These are phyloP conservation scores for Phialocephala sp. DNA, from an alignment of 2,329 filamentous ascomycete genomes.

Conservation along the genomic window DNA sequence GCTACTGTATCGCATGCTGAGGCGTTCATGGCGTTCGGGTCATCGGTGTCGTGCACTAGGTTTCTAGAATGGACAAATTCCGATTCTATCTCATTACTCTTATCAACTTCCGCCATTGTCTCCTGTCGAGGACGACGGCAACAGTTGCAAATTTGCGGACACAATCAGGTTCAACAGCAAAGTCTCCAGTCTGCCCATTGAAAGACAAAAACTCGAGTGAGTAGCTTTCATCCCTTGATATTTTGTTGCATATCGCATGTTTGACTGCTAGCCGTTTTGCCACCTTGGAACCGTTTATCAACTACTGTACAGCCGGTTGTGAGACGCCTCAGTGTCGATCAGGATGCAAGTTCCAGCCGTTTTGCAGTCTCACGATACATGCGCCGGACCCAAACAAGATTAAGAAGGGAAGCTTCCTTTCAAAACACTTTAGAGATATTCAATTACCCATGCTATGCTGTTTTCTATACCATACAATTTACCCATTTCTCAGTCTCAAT, in stretches of 20 bases:
- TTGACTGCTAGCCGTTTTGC: constrained; percentile 6
- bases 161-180: background rate
- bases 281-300: constrained; percentile 1
- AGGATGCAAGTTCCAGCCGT: background rate
- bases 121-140: background rate
- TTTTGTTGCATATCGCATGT: constrained; percentile 10
- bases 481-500: too few relatives aligned
- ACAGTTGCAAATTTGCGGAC: background rate
- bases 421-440: too few relatives aligned
- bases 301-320: background rate
- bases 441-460: too few relatives aligned
- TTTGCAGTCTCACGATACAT: background rate
- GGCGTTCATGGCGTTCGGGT: constrained; percentile 1
- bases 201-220: background rate
- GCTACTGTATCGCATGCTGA: background rate
- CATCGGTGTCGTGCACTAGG: background rate
- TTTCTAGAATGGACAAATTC: background rate
- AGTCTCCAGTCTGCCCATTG: background rate
- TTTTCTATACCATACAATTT: too few relatives aligned
- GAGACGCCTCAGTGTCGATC: background rate
- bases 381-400: background rate
- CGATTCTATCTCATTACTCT: background rate
- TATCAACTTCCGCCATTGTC: background rate
- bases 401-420: background rate
- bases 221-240: background rate